Percentiles rank a stretch among this genome's conserved stretches.
Evolutionary conservation across 75 land plant species (phyloP).

Genomic region (Ceratopteris richardii): DNA sequence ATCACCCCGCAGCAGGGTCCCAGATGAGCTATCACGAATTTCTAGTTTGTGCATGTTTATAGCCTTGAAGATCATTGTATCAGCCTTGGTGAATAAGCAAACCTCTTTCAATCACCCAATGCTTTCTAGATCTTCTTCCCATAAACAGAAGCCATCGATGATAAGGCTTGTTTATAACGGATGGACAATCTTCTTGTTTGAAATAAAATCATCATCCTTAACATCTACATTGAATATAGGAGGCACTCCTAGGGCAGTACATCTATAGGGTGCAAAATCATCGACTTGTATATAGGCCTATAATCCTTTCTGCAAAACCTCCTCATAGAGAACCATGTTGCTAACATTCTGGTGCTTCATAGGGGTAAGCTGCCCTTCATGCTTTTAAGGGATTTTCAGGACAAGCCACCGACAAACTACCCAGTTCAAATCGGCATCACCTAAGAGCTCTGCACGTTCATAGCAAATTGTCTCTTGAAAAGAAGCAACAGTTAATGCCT

Average conservation of each 20-base stretch:
- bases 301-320: conserved; percentile 80
- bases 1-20: no score
- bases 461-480: conserved; percentile 98
- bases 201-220: conserved; percentile 56
- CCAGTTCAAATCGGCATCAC: conserved; percentile 98
- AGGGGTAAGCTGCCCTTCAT: conserved; percentile 95
- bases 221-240: conserved; percentile 97
- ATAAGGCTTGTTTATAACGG: no score
- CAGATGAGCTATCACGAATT: no score
- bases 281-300: conserved; percentile 97
- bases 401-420: conserved; percentile 91
- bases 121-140: no score
- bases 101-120: no score
- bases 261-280: conserved; percentile 95
- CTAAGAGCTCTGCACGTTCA: no score
- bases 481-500: conserved; percentile 98
- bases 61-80: no score
- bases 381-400: conserved; percentile 86
- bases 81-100: no score
- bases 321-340: conserved; percentile 84
- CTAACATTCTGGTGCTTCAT: conserved; percentile 99
- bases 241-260: conserved; percentile 98
- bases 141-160: no score
- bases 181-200: no score
- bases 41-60: no score